Conservation (phyloP, 768 basidiomycete species). For the Russula olivacea region DNA sequence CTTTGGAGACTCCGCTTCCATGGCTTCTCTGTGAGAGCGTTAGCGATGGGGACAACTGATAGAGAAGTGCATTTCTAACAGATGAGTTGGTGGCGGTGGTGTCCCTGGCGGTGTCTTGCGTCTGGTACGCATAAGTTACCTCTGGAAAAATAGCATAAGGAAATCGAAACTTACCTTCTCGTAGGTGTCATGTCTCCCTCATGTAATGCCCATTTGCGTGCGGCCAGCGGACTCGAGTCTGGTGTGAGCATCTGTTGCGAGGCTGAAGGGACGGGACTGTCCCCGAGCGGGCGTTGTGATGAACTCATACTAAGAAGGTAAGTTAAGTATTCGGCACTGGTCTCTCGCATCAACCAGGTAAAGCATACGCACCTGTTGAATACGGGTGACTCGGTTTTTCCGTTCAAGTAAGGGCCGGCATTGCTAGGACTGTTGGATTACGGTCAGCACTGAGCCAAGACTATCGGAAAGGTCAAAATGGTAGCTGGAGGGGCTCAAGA, state of each 20-base stretch:
- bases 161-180: constrained; percentile 12
- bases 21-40: not conserved
- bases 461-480: not conserved
- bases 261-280: not conserved
- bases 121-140: constrained; percentile 11
- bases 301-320: constrained; percentile 6
- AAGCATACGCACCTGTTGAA: constrained; percentile 5
- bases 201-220: constrained; percentile 19
- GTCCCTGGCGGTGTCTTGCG: constrained; percentile 14
- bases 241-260: constrained; percentile 22
- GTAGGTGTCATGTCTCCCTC: constrained; percentile 19
- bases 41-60: not conserved
- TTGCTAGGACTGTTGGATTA: constrained; percentile 15
- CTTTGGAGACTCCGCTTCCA: constrained; percentile 12
- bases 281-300: constrained; percentile 2
- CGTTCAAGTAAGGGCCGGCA: constrained; percentile 20
- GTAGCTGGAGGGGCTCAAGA: no score
- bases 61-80: not conserved
- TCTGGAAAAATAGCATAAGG: not conserved
- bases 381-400: constrained; percentile 12
- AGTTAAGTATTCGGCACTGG: not conserved
- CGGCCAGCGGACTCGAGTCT: constrained; percentile 20
- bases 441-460: not conserved
- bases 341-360: not conserved
- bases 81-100: constrained; percentile 3